These are phyloP conservation scores for Comarum palustre DNA, from an alignment of 306 rosid genomes.

Conservation along the genomic window DNA sequence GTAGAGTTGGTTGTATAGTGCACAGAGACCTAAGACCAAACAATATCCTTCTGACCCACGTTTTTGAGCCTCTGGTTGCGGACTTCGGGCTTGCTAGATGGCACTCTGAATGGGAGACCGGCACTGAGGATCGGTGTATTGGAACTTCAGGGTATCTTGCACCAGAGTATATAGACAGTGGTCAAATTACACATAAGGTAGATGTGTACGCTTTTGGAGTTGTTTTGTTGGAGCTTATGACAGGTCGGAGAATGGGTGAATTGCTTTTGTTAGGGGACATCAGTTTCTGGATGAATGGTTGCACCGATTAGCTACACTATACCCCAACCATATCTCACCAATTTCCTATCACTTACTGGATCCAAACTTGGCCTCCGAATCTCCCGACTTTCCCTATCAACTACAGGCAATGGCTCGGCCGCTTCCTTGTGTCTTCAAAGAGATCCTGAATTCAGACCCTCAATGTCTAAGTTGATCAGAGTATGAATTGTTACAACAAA, in stretches of 20 bases:
- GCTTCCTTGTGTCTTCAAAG: conserved; percentile 74
- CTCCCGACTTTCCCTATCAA: conserved; percentile 60
- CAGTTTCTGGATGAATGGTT: conserved; percentile 55
- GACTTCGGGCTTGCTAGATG: conserved; percentile 95
- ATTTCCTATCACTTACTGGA: conserved; percentile 51
- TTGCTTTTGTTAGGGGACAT: conserved; percentile 46
- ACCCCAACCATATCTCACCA: conserved; percentile 49
- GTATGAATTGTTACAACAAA: background rate
- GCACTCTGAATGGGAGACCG: conserved; percentile 70
- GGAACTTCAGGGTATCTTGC: conserved; percentile 93
- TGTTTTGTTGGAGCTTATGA: conserved; percentile 69
- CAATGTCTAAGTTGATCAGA: conserved; percentile 94
- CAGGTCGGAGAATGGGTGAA: conserved; percentile 62
- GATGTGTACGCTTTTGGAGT: conserved; percentile 93
- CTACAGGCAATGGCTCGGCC: conserved; percentile 77
- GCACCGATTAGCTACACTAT: conserved; percentile 50
- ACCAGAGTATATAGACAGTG: conserved; percentile 73
- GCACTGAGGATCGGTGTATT: conserved; percentile 52
- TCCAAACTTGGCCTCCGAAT: conserved; percentile 47
- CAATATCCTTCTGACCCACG: conserved; percentile 88
- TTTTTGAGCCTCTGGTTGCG: conserved; percentile 88
- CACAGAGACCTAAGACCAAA: conserved; percentile 86
- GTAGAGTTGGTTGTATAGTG: conserved; percentile 91
- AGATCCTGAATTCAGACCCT: conserved; percentile 81
- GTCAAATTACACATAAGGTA: conserved; percentile 68